Evolutionary conservation across 257 asterid genomes (phyloP), one percentile per base, ranked within the genome.

Genomic region (Ehretia macrophylla): DNA sequence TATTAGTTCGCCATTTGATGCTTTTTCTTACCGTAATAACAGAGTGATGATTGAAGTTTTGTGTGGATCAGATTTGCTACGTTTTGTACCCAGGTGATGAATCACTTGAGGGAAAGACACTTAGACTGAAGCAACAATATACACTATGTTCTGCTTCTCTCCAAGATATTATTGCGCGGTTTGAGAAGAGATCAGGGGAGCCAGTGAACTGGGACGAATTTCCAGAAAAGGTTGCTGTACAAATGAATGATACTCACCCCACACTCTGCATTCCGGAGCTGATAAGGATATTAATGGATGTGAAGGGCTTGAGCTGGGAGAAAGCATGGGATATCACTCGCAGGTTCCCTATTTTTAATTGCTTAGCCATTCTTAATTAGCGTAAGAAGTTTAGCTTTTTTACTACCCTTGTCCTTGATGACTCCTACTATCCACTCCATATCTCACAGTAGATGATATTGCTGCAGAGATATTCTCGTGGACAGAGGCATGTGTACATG

Each of bases 11-110:
- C 21, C 1, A 51, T 4, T 10, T 42, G 16, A 51, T 59, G 21
- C 18, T 19, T 60, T 23, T 35, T 61, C 13, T n/a, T n/a, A n/a
- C n/a, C 22, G 32, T 23, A 40, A 32, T 18, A 32, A 8, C 46
- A 32, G 47, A 27, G 47, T 12, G 11, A 12, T 45, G 16, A 14
- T 39, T 17, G 10, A 13, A 58, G 11, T 38, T 59, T 18, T 49
- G 50, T 60, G 47, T 57, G 58, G 58, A 60, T 21, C 82, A 81
- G 88, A 78, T 84, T 9, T 84, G 87, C 75, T 76, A 79, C 68
- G 38, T 83, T 60, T 86, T 88, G 62, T 85, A 88, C 83, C 96
- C 95, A 48, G 95, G 96, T 58, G 95, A 88, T 51, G 96, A 83
- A 55, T 81, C 90, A 59, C 17, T 78, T 16, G 84, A 81, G 48